Evolutionary conservation across 257 asterid genomes (phyloP), one percentile per base, ranked within the genome.

Genomic region (Solanum pimpinellifolium): DNA sequence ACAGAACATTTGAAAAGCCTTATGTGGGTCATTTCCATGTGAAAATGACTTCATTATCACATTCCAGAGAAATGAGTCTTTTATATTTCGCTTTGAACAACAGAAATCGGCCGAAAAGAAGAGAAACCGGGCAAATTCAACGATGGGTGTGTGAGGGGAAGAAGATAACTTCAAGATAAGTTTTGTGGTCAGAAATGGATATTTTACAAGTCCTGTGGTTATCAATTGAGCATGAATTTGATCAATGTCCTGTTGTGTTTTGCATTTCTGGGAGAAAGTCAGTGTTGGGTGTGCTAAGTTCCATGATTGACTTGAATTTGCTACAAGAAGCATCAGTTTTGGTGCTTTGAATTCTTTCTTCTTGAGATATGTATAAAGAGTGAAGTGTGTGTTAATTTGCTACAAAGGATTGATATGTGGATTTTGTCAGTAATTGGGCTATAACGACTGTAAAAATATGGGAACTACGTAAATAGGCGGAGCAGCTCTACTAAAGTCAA

Each of bases 21-120:
- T 87, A 65, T 82, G 90, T 4, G 98, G 95, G 66, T 93, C 92
- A 66, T 85, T 85, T 25, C 96, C 94, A 39, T 88, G 95, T 2
- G 98, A 94, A 90, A 70, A 93, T 0, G 95, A 87, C 93, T 90
- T 95, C 88, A 94, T 91, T 18, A 94, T 84, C 6, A 92, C 93
- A 76, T 96, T 96, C 99, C 99, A 96, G 18, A 95, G 78, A 84
- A 95, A 95, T 2, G 96, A 91, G 89, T 95, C 98, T 44, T 60
- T 20, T 88, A 70, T 89, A 33, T 87, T 83, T 23, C 65, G 86
- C 5, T 86, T 84, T 20, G 73, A 74, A 35, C 21, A 42, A 84
- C 62, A 68, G 62, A 84, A 31, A 25, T 83, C 62, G 73, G 65
- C 69, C 3, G 91, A 87, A 62, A 92, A 92, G 88, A 92, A 92